phyloP scores from a whole-genome alignment of 208 protist genomes.

The Balamuthia mandrillaris region DNA sequence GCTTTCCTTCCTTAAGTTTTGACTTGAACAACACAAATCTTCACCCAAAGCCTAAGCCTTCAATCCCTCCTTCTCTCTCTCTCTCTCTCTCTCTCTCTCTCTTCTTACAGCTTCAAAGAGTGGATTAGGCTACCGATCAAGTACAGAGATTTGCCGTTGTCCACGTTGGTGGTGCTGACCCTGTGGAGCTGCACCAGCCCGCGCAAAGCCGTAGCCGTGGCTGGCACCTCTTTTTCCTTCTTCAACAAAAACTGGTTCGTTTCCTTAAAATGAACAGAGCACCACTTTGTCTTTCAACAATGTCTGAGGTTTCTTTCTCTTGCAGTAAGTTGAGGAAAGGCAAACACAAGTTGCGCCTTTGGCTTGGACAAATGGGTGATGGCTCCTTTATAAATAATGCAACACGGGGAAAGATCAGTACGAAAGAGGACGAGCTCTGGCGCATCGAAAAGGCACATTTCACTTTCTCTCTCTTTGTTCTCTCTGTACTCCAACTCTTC shows the following conservation, averaged over 20 bases:
- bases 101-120: conserved; percentile 53
- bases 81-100: not conserved
- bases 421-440: conserved; percentile 42
- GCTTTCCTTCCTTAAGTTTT: not conserved
- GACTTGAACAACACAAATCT: no score
- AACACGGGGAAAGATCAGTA: conserved; percentile 27
- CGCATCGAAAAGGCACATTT: conserved; percentile 40
- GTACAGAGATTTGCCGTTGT: conserved; percentile 79
- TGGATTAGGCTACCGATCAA: conserved; percentile 73
- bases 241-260: conserved; percentile 33
- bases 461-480: not conserved
- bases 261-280: no score
- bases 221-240: conserved; percentile 42
- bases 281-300: not conserved
- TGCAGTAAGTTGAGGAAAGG: conserved; percentile 31
- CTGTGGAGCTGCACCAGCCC: conserved; percentile 59
- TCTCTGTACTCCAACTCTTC: not conserved
- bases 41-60: no score
- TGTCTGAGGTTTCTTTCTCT: not conserved
- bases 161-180: conserved; percentile 70
- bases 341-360: conserved; percentile 54
- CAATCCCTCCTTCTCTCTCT: not conserved
- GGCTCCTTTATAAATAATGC: not conserved
- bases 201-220: conserved; percentile 34
- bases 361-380: conserved; percentile 34